Evolutionary conservation across 108 stramenopile genomes (phyloP), one percentile per base, ranked within the genome.

Genomic region (Epithemia pelagica): DNA sequence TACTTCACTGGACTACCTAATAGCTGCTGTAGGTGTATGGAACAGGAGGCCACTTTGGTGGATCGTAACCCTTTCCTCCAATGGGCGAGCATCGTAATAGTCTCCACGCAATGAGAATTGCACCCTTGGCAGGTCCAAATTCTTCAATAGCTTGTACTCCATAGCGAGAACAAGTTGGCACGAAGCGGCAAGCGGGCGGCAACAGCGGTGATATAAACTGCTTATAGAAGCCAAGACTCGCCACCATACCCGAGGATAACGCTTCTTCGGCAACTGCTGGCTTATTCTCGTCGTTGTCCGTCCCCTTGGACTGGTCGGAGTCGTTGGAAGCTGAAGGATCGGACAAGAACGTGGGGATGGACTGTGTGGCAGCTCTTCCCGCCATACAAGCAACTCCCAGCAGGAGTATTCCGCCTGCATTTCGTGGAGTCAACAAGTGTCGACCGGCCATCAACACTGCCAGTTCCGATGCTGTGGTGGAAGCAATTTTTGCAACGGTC

Each of bases 51-150:
- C 91, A 92, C 27, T 71, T 64, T 8, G 94, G 94, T 56, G 88
- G 90, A 81, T 95, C 94, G 64, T 92, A 95, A 22, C 94, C 94
- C 70, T 78, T 86, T 52, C 94, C 94, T 20, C 94, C 94, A 8
- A 91, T 71, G 21, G 94, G 94, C 54, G 74, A 74, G 71, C 94
- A 95, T 66, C 94, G 58, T 32, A 90, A 64, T 28, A 95, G 61
- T 55, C 94, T 64, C 94, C 94, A 95, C 32, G 82, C 76, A 37
- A 78, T 88, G 54, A 95, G 67, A 20, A 95, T 58, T 19, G 71
- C 64, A n/a, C 94, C 94, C 57, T 87, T 89, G 21, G 64, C 37
- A 1, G 90, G 84, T 15, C 93, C 93, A 67, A 79, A 89, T 56
- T 90, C 80, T 66, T 88, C 54, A 30, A 95, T 92, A 1, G 94